These are phyloP conservation scores for Melampsora medusae DNA, from an alignment of 1,284 basidiomycete genomes.

Conservation along the genomic window DNA sequence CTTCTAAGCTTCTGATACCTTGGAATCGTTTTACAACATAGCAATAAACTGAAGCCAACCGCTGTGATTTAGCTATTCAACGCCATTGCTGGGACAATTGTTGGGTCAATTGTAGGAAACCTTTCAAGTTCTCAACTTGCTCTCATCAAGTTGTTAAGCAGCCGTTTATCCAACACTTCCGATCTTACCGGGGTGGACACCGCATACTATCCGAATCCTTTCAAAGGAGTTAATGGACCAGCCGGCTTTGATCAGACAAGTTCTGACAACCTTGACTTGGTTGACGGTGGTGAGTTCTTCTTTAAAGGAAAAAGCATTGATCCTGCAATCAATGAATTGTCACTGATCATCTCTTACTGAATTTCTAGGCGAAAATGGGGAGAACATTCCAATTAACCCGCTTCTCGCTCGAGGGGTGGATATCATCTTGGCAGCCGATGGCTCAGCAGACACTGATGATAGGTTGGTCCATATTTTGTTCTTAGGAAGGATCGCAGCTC, in stretches of 20 bases:
- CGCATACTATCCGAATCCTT: slow-evolving; percentile 24
- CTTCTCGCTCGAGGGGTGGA: slow-evolving; percentile 68
- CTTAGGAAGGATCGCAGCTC: neutral
- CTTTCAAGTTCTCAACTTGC: neutral
- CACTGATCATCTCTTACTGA: neutral
- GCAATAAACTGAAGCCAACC: neutral
- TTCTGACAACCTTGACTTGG: slow-evolving; percentile 56
- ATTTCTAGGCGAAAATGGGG: slow-evolving; percentile 20
- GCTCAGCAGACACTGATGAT: slow-evolving; percentile 59
- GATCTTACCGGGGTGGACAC: slow-evolving; percentile 52
- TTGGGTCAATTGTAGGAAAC: neutral
- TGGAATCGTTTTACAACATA: slow-evolving; percentile 2
- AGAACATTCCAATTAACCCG: slow-evolving; percentile 63
- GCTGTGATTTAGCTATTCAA: neutral
- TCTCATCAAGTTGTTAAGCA: slow-evolving; percentile 3
- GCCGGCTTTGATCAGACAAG: slow-evolving; percentile 45
- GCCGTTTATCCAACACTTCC: slow-evolving; percentile 46
- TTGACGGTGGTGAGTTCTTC: slow-evolving; percentile 58
- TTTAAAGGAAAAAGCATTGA: slow-evolving; percentile 42
- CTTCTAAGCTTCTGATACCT: neutral
- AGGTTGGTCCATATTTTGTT: neutral
- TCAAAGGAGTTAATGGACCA: slow-evolving; percentile 46
- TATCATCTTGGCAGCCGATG: slow-evolving; percentile 69
- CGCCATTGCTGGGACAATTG: slow-evolving; percentile 36
- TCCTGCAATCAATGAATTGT: neutral